A percentile compares a stretch with the other conserved stretches of the same genome.
phyloP scores from a whole-genome alignment of 768 basidiomycete genomes.

The Tylopilus vinaceipallidus region DNA sequence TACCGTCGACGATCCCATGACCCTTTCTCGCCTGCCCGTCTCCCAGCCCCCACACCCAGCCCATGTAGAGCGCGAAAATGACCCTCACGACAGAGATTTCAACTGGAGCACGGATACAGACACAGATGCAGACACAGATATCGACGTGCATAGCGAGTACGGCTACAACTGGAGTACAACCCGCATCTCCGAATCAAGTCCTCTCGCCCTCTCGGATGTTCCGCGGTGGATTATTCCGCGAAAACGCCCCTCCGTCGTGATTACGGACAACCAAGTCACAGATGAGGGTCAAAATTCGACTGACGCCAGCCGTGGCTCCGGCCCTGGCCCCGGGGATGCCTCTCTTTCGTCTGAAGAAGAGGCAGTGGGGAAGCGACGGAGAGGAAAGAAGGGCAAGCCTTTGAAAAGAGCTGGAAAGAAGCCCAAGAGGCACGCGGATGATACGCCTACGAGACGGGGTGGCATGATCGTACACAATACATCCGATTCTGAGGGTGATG shows the following conservation, averaged over 20 bases:
- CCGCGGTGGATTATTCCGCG: slow-evolving; percentile 20
- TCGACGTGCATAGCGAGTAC: slow-evolving; percentile 16
- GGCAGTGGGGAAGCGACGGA: slow-evolving; percentile 17
- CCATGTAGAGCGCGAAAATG: too few species aligned
- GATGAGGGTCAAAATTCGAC: not conserved
- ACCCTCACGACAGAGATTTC: not conserved
- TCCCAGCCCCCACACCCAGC: slow-evolving; percentile 1
- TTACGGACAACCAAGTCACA: not conserved
- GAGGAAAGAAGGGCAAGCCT: slow-evolving; percentile 3
- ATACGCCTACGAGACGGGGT: slow-evolving; percentile 8
- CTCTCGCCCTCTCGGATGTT: slow-evolving; percentile 1
- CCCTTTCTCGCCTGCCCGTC: not conserved
- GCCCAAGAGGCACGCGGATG: slow-evolving; percentile 10
- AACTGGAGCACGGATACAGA: slow-evolving; percentile 5
- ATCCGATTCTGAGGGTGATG: not conserved
- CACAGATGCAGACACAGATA: slow-evolving; percentile 13
- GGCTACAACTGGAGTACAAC: slow-evolving; percentile 12
- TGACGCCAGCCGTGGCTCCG: not conserved
- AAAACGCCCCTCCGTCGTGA: slow-evolving; percentile 21
- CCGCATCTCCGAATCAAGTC: slow-evolving; percentile 7
- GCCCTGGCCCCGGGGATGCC: not conserved
- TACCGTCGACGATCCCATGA: slow-evolving; percentile 8
- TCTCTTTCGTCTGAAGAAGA: slow-evolving; percentile 3
- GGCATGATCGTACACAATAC: not conserved
- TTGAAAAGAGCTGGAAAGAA: slow-evolving; percentile 8